Conservation (phyloP, 2,329 filamentous ascomycete species). For the Ophiostoma sp. region DNA sequence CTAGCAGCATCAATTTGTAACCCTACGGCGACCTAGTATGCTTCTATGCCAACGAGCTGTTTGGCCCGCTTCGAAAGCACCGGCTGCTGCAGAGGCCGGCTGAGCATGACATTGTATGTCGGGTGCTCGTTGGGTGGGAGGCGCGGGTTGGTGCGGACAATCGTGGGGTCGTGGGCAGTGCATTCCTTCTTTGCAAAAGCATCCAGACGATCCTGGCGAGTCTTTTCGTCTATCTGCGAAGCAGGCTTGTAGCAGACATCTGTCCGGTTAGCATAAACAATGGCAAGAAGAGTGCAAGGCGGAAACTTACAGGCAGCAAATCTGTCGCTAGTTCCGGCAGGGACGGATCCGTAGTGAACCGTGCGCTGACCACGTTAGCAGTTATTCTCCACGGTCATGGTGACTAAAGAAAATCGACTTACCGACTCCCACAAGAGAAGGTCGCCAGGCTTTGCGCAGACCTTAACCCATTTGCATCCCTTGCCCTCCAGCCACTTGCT, state of each 20-base stretch:
- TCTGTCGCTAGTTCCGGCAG: neutral
- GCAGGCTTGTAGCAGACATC: constrained; percentile 9
- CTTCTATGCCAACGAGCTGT: neutral
- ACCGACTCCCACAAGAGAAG: constrained; percentile 17
- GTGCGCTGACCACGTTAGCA: neutral
- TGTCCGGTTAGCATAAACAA: neutral
- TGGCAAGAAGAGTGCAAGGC: neutral
- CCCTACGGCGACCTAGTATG: neutral
- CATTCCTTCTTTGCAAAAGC: constrained; percentile 1
- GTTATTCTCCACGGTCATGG: neutral
- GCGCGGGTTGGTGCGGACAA: neutral
- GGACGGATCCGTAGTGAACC: neutral
- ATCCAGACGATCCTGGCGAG: neutral
- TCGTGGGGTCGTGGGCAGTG: neutral
- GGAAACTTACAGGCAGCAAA: constrained; percentile 9
- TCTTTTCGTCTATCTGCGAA: neutral
- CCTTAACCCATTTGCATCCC: constrained; percentile 15
- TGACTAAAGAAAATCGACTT: neutral
- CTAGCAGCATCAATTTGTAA: too few relatives aligned
- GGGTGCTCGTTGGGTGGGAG: neutral
- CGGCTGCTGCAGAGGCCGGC: neutral
- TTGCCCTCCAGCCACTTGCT: constrained; percentile 14
- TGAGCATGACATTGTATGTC: neutral
- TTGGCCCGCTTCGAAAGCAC: neutral
- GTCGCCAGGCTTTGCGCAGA: constrained; percentile 15